A percentile compares a stretch with the other conserved stretches of the same genome.
phyloP scores from a whole-genome alignment of 176 grass and related monocot genomes.

The Cenchrus fungigraminus region DNA sequence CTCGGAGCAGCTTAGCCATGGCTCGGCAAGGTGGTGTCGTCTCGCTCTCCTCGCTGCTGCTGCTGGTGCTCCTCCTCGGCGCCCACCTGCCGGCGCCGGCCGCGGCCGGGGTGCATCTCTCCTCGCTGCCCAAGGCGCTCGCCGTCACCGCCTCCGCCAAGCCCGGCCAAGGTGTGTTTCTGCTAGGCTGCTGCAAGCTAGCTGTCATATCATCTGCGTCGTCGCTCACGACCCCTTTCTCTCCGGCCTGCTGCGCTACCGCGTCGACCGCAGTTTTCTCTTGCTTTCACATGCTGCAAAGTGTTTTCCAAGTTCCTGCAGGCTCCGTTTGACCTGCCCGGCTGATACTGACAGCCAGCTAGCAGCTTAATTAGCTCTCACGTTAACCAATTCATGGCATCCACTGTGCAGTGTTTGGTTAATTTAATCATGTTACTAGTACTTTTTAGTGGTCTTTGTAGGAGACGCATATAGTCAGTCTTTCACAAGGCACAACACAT shows the following conservation, averaged over 20 bases:
- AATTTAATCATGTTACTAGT: too few relatives aligned
- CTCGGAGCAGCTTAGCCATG: background rate
- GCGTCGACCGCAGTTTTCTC: background rate
- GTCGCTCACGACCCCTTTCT: too few relatives aligned
- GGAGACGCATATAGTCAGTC: too few relatives aligned
- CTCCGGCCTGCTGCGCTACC: background rate
- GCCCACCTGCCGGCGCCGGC: slow-evolving; percentile 38
- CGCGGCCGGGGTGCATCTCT: slow-evolving; percentile 53
- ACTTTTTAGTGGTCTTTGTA: too few relatives aligned
- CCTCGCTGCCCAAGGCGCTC: slow-evolving; percentile 56
- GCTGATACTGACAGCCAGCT: background rate
- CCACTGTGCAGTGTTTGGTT: background rate
- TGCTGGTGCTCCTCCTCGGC: slow-evolving; percentile 39
- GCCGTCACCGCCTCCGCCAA: slow-evolving; percentile 49
- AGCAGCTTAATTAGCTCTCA: background rate
- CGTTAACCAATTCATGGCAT: background rate
- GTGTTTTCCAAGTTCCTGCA: background rate
- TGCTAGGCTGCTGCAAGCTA: background rate
- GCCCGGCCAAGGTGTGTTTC: slow-evolving; percentile 54
- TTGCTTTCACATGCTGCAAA: background rate
- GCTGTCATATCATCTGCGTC: background rate
- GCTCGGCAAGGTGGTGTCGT: background rate
- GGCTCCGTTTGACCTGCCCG: background rate
- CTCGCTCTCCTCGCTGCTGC: background rate
- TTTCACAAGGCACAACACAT: too few relatives aligned